Evolutionary conservation across 2,329 filamentous ascomycete genomes (phyloP).

Genomic region (Cytospora piceicola): DNA sequence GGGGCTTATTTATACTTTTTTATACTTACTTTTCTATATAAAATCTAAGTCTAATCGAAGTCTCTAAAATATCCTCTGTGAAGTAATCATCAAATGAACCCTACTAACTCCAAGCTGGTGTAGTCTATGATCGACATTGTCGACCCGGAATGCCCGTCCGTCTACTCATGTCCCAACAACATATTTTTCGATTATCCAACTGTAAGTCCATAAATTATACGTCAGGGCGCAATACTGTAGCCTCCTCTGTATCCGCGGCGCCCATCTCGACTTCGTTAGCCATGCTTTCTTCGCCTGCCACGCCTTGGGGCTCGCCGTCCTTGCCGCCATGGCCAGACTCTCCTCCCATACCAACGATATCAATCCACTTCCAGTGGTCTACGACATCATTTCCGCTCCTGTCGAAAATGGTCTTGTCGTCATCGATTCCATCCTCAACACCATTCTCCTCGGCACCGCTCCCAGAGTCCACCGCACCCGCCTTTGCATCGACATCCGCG

Average conservation of each 20-base stretch:
- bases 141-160: not conserved
- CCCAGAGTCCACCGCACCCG: conserved; percentile 28
- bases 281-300: conserved; percentile 41
- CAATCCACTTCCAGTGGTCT: conserved; percentile 57
- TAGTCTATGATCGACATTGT: not conserved
- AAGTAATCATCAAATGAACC: not conserved
- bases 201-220: not conserved
- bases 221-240: not conserved
- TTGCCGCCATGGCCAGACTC: conserved; percentile 33
- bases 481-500: conserved; percentile 43
- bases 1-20: too few relatives aligned
- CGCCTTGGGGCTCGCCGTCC: conserved; percentile 29
- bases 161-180: not conserved
- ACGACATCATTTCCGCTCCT: conserved; percentile 43
- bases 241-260: conserved; percentile 7
- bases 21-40: too few relatives aligned
- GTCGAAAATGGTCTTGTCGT: conserved; percentile 58
- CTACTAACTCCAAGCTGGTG: not conserved
- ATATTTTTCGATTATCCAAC: not conserved
- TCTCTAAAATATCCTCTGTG: not conserved
- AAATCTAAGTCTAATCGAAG: not conserved
- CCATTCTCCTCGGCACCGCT: conserved; percentile 31
- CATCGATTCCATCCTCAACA: conserved; percentile 44
- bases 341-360: conserved; percentile 54
- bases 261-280: conserved; percentile 41